These are phyloP conservation scores for Astragalus glycyphyllos DNA, from an alignment of 306 rosid genomes.

Conservation along the genomic window DNA sequence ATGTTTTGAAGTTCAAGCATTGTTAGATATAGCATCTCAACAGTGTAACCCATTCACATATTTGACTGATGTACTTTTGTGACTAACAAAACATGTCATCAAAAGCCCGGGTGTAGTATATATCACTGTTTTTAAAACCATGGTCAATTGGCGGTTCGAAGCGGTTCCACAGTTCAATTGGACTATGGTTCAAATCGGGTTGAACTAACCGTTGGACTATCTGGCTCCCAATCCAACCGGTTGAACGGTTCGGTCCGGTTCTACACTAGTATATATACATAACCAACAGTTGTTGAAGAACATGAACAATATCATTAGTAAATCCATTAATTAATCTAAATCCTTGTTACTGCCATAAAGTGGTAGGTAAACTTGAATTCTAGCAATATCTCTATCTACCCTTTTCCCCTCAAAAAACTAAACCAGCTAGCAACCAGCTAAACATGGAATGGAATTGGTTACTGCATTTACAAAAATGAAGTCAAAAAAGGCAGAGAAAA, in stretches of 20 bases:
- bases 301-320: slow-evolving; percentile 29
- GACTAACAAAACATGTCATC: slow-evolving; percentile 11
- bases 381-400: slow-evolving; percentile 30
- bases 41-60: background rate
- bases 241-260: too few relatives aligned
- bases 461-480: slow-evolving; percentile 43
- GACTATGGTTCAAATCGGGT: too few relatives aligned
- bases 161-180: too few relatives aligned
- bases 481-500: slow-evolving; percentile 21
- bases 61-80: slow-evolving; percentile 2
- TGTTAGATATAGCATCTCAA: background rate
- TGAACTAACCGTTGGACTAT: too few relatives aligned
- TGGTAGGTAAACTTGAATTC: slow-evolving; percentile 13
- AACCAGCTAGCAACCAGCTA: slow-evolving; percentile 17
- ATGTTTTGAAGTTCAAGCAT: background rate
- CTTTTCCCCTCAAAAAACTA: background rate
- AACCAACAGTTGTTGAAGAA: background rate
- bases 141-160: too few relatives aligned
- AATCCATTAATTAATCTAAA: slow-evolving; percentile 28
- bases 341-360: background rate
- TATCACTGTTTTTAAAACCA: too few relatives aligned
- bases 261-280: background rate
- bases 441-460: slow-evolving; percentile 32
- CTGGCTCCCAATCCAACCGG: too few relatives aligned
- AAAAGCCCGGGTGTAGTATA: background rate